These are phyloP conservation scores for Chaetomium fimeti DNA, from an alignment of 495 filamentous ascomycete species.

Conservation along the genomic window DNA sequence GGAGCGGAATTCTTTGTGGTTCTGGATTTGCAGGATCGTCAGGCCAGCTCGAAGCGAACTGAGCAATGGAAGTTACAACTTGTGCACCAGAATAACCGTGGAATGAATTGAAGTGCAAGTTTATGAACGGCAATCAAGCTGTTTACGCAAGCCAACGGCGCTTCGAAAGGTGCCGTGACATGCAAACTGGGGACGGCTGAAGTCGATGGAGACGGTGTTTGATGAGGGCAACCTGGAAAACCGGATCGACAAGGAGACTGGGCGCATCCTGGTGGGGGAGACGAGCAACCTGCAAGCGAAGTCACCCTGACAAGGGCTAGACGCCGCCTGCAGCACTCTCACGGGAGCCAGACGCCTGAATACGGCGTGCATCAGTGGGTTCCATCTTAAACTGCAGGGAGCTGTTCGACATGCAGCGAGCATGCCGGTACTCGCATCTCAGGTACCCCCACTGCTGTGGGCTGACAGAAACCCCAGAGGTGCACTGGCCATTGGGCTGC, in stretches of 20 bases:
- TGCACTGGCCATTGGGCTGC: slow-evolving; percentile 32
- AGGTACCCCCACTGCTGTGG: slow-evolving; percentile 26
- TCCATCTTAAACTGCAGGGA: neutral
- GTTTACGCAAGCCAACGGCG: neutral
- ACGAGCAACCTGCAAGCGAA: neutral
- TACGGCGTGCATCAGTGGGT: neutral
- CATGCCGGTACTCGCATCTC: slow-evolving; percentile 30
- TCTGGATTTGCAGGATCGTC: neutral
- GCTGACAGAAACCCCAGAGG: slow-evolving; percentile 22
- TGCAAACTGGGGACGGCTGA: slow-evolving; percentile 1
- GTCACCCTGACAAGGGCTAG: neutral
- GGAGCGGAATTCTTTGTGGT: neutral
- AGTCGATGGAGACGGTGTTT: slow-evolving; percentile 5
- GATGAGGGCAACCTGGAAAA: slow-evolving; percentile 17
- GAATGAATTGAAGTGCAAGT: no score
- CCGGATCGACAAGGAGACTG: slow-evolving; percentile 14
- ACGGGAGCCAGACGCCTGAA: neutral
- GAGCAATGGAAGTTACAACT: neutral
- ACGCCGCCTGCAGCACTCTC: neutral
- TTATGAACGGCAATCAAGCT: no score
- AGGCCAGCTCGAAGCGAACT: neutral
- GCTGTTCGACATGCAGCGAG: neutral
- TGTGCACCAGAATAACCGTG: neutral
- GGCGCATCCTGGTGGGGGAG: neutral
- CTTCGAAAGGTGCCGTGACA: neutral